A percentile compares a stretch with the other conserved stretches of the same genome.
Evolutionary conservation across 2,329 filamentous ascomycete genomes (phyloP).

Genomic region (Fusarium euwallaceae): DNA sequence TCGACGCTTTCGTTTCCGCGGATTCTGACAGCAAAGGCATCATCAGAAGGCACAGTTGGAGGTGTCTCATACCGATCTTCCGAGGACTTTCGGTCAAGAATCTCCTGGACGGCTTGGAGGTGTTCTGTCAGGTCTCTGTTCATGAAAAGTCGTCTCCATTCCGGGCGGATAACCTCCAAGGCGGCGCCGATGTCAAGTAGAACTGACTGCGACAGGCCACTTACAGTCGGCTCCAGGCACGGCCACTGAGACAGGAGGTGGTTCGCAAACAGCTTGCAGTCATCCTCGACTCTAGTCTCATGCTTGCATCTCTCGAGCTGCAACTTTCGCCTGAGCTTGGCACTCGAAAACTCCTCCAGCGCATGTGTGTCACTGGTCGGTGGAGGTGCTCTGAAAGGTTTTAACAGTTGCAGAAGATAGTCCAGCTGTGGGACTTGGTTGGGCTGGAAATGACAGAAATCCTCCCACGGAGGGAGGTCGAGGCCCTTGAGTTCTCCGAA

Average conservation of each 20-base stretch:
- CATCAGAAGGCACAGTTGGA: conserved; percentile 26
- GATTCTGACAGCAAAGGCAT: conserved; percentile 27
- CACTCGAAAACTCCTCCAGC: conserved; percentile 38
- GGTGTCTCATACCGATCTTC: conserved; percentile 30
- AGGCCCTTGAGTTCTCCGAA: conserved; percentile 37
- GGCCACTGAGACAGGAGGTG: conserved; percentile 45
- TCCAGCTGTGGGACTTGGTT: conserved; percentile 37
- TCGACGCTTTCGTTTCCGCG: conserved; percentile 38
- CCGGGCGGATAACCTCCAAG: conserved; percentile 41
- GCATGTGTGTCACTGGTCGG: conserved; percentile 13
- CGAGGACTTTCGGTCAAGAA: conserved; percentile 34
- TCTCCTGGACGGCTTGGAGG: conserved; percentile 30
- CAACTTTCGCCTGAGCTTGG: conserved; percentile 39
- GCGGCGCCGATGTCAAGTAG: conserved; percentile 42
- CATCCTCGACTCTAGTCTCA: conserved; percentile 40
- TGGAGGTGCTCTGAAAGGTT: conserved; percentile 29
- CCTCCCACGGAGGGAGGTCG: conserved; percentile 35
- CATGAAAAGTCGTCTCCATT: conserved; percentile 43
- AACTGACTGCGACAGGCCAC: conserved; percentile 22
- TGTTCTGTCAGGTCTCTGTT: conserved; percentile 40
- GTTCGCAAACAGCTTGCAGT: conserved; percentile 39
- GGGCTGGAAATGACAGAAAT: conserved; percentile 40
- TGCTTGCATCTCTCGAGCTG: conserved; percentile 36
- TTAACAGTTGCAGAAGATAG: conserved; percentile 35
- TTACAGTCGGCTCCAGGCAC: conserved; percentile 38